Conservation (phyloP, 768 basidiomycete genomes). For the Lanmaoa rubissima region DNA sequence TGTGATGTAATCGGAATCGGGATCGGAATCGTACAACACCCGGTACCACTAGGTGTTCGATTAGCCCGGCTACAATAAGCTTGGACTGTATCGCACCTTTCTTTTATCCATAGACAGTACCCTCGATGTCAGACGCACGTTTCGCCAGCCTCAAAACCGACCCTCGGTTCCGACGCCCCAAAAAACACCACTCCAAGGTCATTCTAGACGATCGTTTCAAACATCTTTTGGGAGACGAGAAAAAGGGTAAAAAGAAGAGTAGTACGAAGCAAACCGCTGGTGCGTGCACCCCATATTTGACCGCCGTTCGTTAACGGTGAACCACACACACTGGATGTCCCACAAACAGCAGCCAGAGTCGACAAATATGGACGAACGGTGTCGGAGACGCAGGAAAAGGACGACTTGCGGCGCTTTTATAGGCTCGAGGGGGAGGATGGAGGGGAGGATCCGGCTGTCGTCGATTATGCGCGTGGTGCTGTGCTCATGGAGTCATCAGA, state of each 20-base stretch:
- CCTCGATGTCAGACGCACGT: slow-evolving; percentile 69
- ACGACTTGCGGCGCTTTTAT: slow-evolving; percentile 79
- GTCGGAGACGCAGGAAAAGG: slow-evolving; percentile 65
- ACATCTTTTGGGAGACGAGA: slow-evolving; percentile 58
- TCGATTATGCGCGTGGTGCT: slow-evolving; percentile 90
- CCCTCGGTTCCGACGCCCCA: slow-evolving; percentile 87
- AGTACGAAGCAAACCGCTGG: slow-evolving; percentile 32
- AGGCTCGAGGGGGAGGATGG: slow-evolving; percentile 50
- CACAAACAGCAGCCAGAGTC: slow-evolving; percentile 47
- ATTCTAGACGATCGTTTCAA: slow-evolving; percentile 93
- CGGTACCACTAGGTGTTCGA: too few relatives aligned
- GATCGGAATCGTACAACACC: too few relatives aligned
- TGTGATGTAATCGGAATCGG: too few relatives aligned
- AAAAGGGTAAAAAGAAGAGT: slow-evolving; percentile 36
- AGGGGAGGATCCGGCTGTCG: slow-evolving; percentile 32
- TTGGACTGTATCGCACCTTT: background rate
- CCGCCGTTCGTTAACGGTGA: background rate
- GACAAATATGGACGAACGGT: slow-evolving; percentile 89
- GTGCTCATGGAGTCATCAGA: slow-evolving; percentile 85
- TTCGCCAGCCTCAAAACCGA: slow-evolving; percentile 87
- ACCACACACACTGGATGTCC: background rate
- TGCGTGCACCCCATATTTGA: slow-evolving; percentile 6
- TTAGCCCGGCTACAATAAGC: background rate
- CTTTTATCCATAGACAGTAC: background rate
- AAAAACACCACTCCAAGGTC: slow-evolving; percentile 77